phyloP scores from a whole-genome alignment of 2,329 filamentous ascomycete genomes.

The Epichloe aotearoae region DNA sequence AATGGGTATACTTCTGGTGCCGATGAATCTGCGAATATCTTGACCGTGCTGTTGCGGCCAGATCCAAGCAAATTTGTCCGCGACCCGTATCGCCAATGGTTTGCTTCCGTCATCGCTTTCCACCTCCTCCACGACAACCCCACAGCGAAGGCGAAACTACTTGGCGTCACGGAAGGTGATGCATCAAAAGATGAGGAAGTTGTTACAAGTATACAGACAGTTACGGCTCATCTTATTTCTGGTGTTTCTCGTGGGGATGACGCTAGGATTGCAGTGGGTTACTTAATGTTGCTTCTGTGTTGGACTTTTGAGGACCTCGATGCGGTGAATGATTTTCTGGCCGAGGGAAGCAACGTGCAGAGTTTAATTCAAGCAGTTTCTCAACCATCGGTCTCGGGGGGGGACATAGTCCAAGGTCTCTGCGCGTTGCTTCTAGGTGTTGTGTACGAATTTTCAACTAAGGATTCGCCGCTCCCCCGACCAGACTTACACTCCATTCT shows the following conservation, averaged over 20 bases:
- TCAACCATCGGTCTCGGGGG: slow-evolving; percentile 42
- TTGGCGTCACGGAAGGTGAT: slow-evolving; percentile 79
- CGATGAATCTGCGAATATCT: slow-evolving; percentile 76
- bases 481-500: slow-evolving; percentile 70
- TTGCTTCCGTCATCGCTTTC: slow-evolving; percentile 75
- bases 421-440: slow-evolving; percentile 76
- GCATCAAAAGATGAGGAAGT: slow-evolving; percentile 85
- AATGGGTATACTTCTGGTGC: slow-evolving; percentile 67
- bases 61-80: slow-evolving; percentile 44
- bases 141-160: slow-evolving; percentile 65
- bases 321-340: slow-evolving; percentile 83
- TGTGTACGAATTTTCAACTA: slow-evolving; percentile 93
- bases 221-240: slow-evolving; percentile 74
- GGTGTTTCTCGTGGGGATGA: slow-evolving; percentile 67
- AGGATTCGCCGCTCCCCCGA: slow-evolving; percentile 82
- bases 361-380: slow-evolving; percentile 62
- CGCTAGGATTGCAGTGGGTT: slow-evolving; percentile 66
- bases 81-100: slow-evolving; percentile 83
- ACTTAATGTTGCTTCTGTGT: slow-evolving; percentile 75
- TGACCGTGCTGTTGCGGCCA: slow-evolving; percentile 67
- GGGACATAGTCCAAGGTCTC: slow-evolving; percentile 63
- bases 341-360: slow-evolving; percentile 86
- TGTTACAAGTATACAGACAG: slow-evolving; percentile 80
- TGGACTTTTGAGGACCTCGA: slow-evolving; percentile 91
- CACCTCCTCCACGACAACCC: slow-evolving; percentile 73